Percentiles rank a stretch among this genome's conserved stretches.
Conservation (phyloP, 176 grass and related monocot species). For the Oryza nivara region DNA sequence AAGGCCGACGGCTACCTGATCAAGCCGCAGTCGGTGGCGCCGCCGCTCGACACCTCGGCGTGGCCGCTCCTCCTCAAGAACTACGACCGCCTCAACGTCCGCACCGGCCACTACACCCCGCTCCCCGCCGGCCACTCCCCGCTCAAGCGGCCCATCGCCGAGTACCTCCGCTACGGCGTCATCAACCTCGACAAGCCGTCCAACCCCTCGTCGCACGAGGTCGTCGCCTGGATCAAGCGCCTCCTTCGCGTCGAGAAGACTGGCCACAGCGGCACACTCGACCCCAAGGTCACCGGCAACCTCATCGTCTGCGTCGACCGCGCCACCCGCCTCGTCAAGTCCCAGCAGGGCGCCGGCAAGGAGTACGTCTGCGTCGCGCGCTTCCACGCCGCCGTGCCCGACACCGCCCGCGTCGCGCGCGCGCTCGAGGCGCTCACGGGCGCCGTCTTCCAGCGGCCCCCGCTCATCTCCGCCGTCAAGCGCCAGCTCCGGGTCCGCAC, state of each 20-base stretch:
- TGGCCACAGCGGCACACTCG: slow-evolving; percentile 87
- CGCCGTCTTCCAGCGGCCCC: slow-evolving; percentile 93
- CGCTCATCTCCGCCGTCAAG: slow-evolving; percentile 96
- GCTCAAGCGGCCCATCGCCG: slow-evolving; percentile 56
- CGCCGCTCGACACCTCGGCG: slow-evolving; percentile 44
- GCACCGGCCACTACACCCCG: slow-evolving; percentile 64
- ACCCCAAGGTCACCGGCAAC: slow-evolving; percentile 97
- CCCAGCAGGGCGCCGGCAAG: slow-evolving; percentile 91
- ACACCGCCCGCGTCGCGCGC: slow-evolving; percentile 67
- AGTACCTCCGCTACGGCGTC: slow-evolving; percentile 55
- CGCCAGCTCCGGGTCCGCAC: slow-evolving; percentile 92
- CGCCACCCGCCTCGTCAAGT: slow-evolving; percentile 93
- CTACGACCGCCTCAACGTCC: slow-evolving; percentile 65
- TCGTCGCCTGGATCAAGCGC: slow-evolving; percentile 60
- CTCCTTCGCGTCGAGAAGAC: slow-evolving; percentile 79
- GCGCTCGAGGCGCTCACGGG: slow-evolving; percentile 88
- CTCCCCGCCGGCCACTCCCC: slow-evolving; percentile 63
- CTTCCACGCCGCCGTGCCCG: slow-evolving; percentile 80
- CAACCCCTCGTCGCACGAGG: slow-evolving; percentile 61
- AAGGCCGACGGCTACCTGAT: slow-evolving; percentile 44
- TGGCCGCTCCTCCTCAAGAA: slow-evolving; percentile 72
- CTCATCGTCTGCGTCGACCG: slow-evolving; percentile 97
- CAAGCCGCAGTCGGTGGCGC: slow-evolving; percentile 49
- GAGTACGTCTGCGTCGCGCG: slow-evolving; percentile 93
- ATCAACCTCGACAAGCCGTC: slow-evolving; percentile 68